Base-by-base conservation (phyloP, 2,329 filamentous ascomycete species). In the Colletotrichum plurivorum region DNA sequence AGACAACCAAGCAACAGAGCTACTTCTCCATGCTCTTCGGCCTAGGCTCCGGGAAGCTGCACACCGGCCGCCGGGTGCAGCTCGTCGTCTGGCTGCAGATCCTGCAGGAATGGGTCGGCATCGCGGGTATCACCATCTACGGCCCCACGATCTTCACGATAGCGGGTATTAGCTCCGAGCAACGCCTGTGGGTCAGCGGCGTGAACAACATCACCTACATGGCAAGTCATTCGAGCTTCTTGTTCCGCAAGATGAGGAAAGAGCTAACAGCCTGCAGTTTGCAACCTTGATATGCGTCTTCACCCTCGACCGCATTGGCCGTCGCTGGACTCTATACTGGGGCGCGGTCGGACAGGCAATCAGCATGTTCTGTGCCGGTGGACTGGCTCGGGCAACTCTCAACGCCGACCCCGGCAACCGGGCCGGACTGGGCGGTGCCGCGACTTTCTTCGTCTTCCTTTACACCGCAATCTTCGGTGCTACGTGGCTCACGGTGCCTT, bases 51-150 rank as follows among this genome's bases (percentile, higher is more conserved):
- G 91, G 86, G 0, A 88, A 91, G 59, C 78, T 93, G 9, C 90
- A 93, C 71, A 90, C 88, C 0, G 91, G 87, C 0, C 84, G 91
- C 1, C 87, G 92, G 6, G 90, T 93, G 0, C 90, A 93, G 73
- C 84, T 93, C 2, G 90, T 91, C 3, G 84, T 93, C 43, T 93
- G 90, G 90, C 82, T 93, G 9, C 90, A 93, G 78, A 90, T 93
- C 52, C 86, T 93, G 75, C 90, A 92, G 74, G 88, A 92, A 73
- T 92, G 90, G 89, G 86, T 90, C 59, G 90, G 91, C 0, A 93
- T 93, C 69, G 90, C 90, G 0, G 90, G 89, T 49, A 89, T 93
- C 3, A 92, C 90, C 0, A 85, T 93, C 43, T 89, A 86, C 54
- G 84, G 83, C 0, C 83, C 83, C 0, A 84, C 83, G 2, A 87